Evolutionary conservation across 108 stramenopile species (phyloP).

Genomic region (Craspedostauros australis): DNA sequence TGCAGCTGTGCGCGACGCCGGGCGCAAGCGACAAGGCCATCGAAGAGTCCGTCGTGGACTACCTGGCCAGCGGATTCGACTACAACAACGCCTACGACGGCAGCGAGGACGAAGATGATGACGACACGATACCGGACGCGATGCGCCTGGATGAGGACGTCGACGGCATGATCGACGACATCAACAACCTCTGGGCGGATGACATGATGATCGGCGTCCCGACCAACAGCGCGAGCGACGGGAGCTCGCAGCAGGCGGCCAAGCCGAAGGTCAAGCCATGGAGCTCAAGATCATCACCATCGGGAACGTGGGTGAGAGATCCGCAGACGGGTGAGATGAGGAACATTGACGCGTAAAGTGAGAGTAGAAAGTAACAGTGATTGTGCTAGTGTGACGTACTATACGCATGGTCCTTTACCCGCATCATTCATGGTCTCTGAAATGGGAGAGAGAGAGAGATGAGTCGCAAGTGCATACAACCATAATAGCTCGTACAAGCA

Average conservation of each 20-base stretch:
- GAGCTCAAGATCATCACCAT: constrained; percentile 63
- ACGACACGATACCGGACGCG: constrained; percentile 20
- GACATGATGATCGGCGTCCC: constrained; percentile 19
- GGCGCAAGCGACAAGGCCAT: constrained; percentile 22
- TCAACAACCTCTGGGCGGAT: constrained; percentile 54
- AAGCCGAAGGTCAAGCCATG: constrained; percentile 62
- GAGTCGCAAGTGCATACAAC: too few species aligned
- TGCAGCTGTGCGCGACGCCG: constrained; percentile 50
- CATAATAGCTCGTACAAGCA: too few species aligned
- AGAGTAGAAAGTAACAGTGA: too few species aligned
- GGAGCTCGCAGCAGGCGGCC: too few species aligned
- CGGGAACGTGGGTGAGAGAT: constrained; percentile 74
- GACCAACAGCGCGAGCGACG: constrained; percentile 11
- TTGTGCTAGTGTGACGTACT: too few species aligned
- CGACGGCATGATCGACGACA: constrained; percentile 46
- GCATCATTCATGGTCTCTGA: too few species aligned
- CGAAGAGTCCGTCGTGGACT: constrained; percentile 34
- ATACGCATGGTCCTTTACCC: too few species aligned
- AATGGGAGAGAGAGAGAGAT: too few species aligned
- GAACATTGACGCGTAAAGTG: constrained; percentile 62
- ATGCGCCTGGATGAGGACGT: constrained; percentile 26
- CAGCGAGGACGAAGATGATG: constrained; percentile 4
- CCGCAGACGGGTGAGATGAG: constrained; percentile 68
- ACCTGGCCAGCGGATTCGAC: constrained; percentile 17
- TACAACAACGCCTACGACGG: background rate